Base-by-base conservation (phyloP, 306 rosid species). In the Lupinus albus region DNA sequence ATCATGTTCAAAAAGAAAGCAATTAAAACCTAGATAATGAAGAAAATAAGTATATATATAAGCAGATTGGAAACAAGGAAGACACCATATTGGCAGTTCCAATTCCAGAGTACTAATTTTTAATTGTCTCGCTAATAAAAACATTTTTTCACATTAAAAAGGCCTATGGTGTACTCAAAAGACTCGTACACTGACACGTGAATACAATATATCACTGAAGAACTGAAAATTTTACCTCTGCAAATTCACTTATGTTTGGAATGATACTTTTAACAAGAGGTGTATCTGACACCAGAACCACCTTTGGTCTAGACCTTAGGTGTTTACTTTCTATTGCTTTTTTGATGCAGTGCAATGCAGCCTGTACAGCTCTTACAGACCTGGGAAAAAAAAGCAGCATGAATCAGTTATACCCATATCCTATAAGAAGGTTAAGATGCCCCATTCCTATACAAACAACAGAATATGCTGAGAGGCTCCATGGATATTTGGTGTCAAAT, bases 251-350 rank as follows among this genome's bases (percentile, higher is more conserved):
- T 49, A 93, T 73, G 70, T 79, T 72, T 9, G 80, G 87, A 21
- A 57, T 46, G 63, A 86, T 82, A 77, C 84, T 81, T 74, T 73
- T 83, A 39, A 88, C 71, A 39, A 90, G 83, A 21, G 97, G 98
- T 6, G 91, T 86, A 72, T 93, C 98, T 2, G 98, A 93, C 61
- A 88, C 96, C 54, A 89, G 30, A 63, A 90, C 94, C 73, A 93
- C 86, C 82, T 71, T 82, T 61, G 98, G 90, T 51, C 81, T 89
- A 2, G 88, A 71, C 17, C 16, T 41, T 33, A 68, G 75, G 53
- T 73, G 75, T 50, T 61, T 84, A 72, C 67, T 73, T 62, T 38
- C 42, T 44, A 81, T 53, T 33, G 89, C 88, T 64, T 86, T 93
- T 76, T 62, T 84, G 3, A 85, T 50, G 78, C 98, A 93, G 57